phyloP scores from a whole-genome alignment of 2,329 filamentous ascomycete genomes.

The Neonectria punicea region DNA sequence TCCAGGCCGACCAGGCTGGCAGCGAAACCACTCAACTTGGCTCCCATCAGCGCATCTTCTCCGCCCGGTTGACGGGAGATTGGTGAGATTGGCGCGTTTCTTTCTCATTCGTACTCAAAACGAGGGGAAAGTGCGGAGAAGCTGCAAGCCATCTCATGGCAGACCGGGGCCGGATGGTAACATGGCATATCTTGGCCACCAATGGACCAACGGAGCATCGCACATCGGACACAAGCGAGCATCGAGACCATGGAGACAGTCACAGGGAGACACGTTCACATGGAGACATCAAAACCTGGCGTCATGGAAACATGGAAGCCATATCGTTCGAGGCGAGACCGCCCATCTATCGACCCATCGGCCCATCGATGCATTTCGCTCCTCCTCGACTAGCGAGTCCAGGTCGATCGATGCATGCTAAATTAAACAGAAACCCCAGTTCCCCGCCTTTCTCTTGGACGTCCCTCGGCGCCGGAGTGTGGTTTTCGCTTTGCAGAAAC shows the following conservation, averaged over 20 bases:
- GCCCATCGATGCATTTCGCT: conserved; percentile 35
- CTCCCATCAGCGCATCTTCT: conserved; percentile 5
- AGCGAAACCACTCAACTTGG: conserved; percentile 16
- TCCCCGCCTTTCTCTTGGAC: conserved; percentile 21
- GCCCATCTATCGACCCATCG: conserved; percentile 38
- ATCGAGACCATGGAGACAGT: not conserved
- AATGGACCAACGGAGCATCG: not conserved
- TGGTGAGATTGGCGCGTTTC: conserved; percentile 5
- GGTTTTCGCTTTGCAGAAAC: conserved; percentile 30
- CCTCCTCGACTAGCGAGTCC: conserved; percentile 35
- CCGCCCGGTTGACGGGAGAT: conserved; percentile 11
- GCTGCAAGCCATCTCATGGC: conserved; percentile 9
- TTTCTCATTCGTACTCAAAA: conserved; percentile 12
- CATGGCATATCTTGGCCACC: not conserved
- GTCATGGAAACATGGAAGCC: conserved; percentile 33
- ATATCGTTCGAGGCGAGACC: conserved; percentile 42
- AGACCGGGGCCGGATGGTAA: conserved; percentile 10
- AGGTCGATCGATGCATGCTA: conserved; percentile 42
- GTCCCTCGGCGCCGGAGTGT: conserved; percentile 23
- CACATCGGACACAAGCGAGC: not conserved
- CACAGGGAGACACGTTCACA: conserved; percentile 4
- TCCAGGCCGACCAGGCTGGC: not conserved
- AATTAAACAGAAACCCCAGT: conserved; percentile 42
- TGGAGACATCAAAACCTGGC: conserved; percentile 6
- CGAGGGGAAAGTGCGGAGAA: conserved; percentile 24